phyloP scores from a whole-genome alignment of 495 filamentous ascomycete species.

The Pyrenula aspistea region DNA sequence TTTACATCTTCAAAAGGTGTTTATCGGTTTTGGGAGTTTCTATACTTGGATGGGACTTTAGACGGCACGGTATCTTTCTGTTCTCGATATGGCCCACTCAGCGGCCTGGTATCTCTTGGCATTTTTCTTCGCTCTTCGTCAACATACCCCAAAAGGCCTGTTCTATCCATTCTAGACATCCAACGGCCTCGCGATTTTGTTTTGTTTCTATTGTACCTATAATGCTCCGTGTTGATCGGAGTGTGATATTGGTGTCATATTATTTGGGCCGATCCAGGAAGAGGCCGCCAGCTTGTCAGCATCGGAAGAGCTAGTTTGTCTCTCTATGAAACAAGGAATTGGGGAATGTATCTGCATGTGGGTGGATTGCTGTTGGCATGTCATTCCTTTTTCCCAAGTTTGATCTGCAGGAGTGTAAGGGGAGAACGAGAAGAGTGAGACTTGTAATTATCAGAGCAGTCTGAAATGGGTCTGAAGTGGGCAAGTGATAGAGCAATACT shows the following conservation, averaged over 20 bases:
- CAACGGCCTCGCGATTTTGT: slow-evolving; percentile 3
- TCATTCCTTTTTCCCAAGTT: not conserved
- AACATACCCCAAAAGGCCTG: slow-evolving; percentile 6
- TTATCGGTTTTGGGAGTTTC: not conserved
- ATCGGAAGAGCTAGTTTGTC: not conserved
- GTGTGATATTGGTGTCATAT: not conserved
- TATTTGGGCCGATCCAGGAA: not conserved
- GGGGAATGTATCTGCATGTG: not conserved
- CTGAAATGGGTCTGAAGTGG: not conserved
- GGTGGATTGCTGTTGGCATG: not conserved
- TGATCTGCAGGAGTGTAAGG: too few relatives aligned
- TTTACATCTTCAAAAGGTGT: not conserved
- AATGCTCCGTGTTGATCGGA: not conserved
- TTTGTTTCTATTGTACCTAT: not conserved
- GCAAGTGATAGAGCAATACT: not conserved
- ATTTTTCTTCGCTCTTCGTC: slow-evolving; percentile 1
- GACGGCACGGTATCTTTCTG: not conserved
- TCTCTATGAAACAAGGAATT: not conserved
- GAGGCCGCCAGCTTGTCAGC: not conserved
- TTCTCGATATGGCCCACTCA: not conserved
- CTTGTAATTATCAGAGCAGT: not conserved
- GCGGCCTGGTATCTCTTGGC: not conserved
- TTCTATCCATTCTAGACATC: slow-evolving; percentile 1
- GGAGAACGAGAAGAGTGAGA: too few relatives aligned
- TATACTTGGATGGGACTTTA: not conserved